A percentile compares a stretch with the other conserved stretches of the same genome.
Evolutionary conservation across 257 asterid species (phyloP).

Genomic region (Primulina huaijiensis): DNA sequence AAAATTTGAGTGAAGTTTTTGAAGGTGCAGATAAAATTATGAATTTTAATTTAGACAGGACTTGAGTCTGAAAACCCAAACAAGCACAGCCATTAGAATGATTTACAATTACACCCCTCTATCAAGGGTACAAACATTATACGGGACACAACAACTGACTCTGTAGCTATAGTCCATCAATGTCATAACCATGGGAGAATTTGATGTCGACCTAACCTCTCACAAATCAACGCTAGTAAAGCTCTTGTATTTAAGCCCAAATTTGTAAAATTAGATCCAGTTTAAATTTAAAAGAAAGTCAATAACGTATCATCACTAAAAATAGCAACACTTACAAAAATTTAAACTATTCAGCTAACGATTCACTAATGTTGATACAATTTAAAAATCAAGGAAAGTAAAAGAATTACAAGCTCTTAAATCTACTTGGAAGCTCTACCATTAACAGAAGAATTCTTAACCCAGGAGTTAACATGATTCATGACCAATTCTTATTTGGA

Average conservation of each 20-base stretch:
- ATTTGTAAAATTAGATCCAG: neutral
- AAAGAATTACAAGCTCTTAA: neutral
- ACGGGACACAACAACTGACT: neutral
- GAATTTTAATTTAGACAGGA: too few relatives aligned
- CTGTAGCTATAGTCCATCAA: neutral
- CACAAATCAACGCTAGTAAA: too few relatives aligned
- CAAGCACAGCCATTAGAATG: neutral
- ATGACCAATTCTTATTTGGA: neutral
- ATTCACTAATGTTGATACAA: neutral
- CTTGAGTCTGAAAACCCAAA: too few relatives aligned
- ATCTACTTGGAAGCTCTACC: slow-evolving; percentile 2
- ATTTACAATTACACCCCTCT: neutral
- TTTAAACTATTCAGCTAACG: neutral
- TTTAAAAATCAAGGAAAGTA: neutral
- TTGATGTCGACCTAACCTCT: neutral
- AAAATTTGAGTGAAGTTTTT: neutral
- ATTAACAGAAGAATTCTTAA: slow-evolving; percentile 1
- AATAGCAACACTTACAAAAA: neutral
- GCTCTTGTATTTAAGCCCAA: neutral
- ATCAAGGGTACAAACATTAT: neutral
- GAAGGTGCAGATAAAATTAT: neutral
- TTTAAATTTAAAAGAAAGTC: neutral
- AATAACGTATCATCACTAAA: neutral
- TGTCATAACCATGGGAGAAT: neutral
- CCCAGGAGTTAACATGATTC: neutral